Conservation (phyloP, 2,329 filamentous ascomycete genomes). For the Colletotrichum coccodes region DNA sequence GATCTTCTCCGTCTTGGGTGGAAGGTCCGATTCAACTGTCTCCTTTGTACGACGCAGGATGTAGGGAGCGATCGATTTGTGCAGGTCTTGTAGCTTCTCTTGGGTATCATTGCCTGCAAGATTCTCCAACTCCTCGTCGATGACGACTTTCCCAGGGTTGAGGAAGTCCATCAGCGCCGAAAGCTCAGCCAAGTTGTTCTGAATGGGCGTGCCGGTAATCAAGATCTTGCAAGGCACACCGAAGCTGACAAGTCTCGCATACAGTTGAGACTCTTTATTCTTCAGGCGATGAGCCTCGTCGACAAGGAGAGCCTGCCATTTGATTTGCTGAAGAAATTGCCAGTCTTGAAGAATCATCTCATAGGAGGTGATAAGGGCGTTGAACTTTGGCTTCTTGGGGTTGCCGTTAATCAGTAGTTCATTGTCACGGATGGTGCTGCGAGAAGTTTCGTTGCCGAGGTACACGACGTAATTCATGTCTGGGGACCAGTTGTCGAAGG, state of each 20-base stretch:
- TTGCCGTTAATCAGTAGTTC: conserved; percentile 90
- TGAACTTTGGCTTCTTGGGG: conserved; percentile 90
- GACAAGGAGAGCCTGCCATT: conserved; percentile 97
- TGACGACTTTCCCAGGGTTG: conserved; percentile 91
- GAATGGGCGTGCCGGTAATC: conserved; percentile 96
- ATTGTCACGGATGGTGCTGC: conserved; percentile 88
- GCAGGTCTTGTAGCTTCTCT: conserved; percentile 86
- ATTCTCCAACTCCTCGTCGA: conserved; percentile 89
- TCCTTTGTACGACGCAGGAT: conserved; percentile 97
- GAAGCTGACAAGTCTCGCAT: conserved; percentile 85
- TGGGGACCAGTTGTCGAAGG: conserved; percentile 95
- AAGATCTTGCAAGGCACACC: conserved; percentile 88
- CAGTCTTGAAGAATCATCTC: conserved; percentile 93
- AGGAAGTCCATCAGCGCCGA: conserved; percentile 95
- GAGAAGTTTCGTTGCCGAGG: conserved; percentile 87
- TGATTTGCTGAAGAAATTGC: conserved; percentile 86
- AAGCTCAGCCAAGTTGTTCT: conserved; percentile 94
- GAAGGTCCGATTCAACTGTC: conserved; percentile 95
- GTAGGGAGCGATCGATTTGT: conserved; percentile 88
- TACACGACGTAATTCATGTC: conserved; percentile 98
- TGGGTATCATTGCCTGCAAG: conserved; percentile 83
- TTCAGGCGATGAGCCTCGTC: conserved; percentile 98
- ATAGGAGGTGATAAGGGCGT: conserved; percentile 97
- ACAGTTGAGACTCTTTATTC: conserved; percentile 94
- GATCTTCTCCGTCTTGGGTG: conserved; percentile 98